Evolutionary conservation across 2,329 filamentous ascomycete species (phyloP).

Genomic region (Teratosphaeria destructans): DNA sequence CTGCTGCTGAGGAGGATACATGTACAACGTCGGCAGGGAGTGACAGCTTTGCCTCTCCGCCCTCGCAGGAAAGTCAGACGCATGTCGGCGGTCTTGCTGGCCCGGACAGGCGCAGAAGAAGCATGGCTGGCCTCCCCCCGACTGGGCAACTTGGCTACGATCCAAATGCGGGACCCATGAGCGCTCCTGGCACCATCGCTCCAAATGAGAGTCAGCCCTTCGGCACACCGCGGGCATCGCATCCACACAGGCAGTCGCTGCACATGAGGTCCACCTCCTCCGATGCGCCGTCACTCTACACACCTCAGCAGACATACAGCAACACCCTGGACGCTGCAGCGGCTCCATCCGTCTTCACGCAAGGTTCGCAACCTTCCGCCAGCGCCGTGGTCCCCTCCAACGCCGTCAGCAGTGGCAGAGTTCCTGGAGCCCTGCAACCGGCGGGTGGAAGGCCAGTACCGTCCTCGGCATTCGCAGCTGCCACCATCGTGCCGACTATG

Average conservation of each 20-base stretch:
- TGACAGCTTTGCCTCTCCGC: not conserved
- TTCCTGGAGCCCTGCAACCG: conserved; percentile 54
- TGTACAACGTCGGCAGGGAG: not conserved
- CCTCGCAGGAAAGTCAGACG: not conserved
- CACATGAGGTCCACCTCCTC: conserved; percentile 9
- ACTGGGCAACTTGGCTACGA: not conserved
- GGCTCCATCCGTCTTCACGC: conserved; percentile 36
- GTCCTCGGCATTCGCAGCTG: conserved; percentile 46
- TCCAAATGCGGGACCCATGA: conserved; percentile 3
- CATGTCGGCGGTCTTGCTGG: not conserved
- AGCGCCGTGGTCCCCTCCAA: conserved; percentile 14
- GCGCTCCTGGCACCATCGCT: conserved; percentile 9
- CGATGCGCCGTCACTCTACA: conserved; percentile 6
- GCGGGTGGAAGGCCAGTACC: conserved; percentile 37
- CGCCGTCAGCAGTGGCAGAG: conserved; percentile 16
- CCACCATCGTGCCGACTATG: conserved; percentile 47
- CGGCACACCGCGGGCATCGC: conserved; percentile 4
- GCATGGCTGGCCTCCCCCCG: not conserved
- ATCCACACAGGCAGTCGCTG: conserved; percentile 8
- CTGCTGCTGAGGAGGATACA: not conserved
- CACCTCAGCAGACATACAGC: conserved; percentile 34
- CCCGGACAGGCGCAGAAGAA: not conserved
- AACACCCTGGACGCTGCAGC: conserved; percentile 39
- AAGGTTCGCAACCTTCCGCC: conserved; percentile 12
- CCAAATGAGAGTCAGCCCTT: conserved; percentile 7